phyloP scores from a whole-genome alignment of 2,329 filamentous ascomycete species.

The Drechslerella coelobrocha region DNA sequence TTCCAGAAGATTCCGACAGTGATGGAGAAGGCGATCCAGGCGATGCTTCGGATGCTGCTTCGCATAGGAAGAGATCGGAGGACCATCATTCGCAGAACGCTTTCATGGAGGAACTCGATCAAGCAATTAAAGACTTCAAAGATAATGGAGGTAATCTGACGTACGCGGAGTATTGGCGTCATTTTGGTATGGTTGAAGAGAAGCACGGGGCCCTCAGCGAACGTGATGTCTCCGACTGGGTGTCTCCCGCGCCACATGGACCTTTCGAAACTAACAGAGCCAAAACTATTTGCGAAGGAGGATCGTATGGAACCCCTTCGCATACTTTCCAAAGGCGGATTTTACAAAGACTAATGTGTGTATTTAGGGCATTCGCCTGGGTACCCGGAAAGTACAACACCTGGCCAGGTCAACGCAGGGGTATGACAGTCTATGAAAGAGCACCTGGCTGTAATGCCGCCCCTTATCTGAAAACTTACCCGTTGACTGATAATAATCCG shows the following conservation, averaged over 20 bases:
- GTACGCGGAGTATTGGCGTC: slow-evolving; percentile 32
- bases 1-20: slow-evolving; percentile 26
- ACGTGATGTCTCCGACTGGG: slow-evolving; percentile 31
- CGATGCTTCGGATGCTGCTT: slow-evolving; percentile 4
- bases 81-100: slow-evolving; percentile 16
- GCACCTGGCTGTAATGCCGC: slow-evolving; percentile 15
- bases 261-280: slow-evolving; percentile 10
- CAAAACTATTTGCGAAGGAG: not conserved
- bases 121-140: slow-evolving; percentile 31
- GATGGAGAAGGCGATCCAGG: slow-evolving; percentile 35
- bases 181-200: slow-evolving; percentile 24
- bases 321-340: slow-evolving; percentile 2
- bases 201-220: slow-evolving; percentile 17
- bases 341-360: slow-evolving; percentile 9
- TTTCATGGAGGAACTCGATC: slow-evolving; percentile 34
- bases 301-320: slow-evolving; percentile 9
- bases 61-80: slow-evolving; percentile 20
- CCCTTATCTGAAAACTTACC: slow-evolving; percentile 24
- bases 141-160: slow-evolving; percentile 32
- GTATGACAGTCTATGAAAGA: slow-evolving; percentile 34
- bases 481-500: slow-evolving; percentile 19
- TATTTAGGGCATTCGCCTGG: slow-evolving; percentile 11
- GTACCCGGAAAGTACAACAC: slow-evolving; percentile 1
- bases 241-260: slow-evolving; percentile 12
- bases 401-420: slow-evolving; percentile 25